Conservation (phyloP, 2,329 filamentous ascomycete species). For the Bipolaris gigantea region DNA sequence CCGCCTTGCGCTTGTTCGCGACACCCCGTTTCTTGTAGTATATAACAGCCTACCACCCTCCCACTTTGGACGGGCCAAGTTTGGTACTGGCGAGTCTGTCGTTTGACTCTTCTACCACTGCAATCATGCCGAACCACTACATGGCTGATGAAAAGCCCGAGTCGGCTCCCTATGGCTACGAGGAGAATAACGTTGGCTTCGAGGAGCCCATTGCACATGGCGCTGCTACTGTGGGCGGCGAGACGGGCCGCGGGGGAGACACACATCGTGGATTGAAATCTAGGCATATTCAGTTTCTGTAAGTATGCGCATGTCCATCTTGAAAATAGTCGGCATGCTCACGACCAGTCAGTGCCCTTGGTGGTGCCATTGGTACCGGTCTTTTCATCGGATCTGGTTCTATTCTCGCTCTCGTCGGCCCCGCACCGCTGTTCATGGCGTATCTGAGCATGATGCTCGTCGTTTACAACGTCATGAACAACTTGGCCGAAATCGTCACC, state of each 20-base stretch:
- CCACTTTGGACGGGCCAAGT: not conserved
- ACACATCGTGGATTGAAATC: constrained; percentile 44
- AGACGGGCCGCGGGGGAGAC: constrained; percentile 35
- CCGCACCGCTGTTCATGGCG: constrained; percentile 43
- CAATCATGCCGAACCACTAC: constrained; percentile 30
- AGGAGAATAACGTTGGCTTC: constrained; percentile 15
- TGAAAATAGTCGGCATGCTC: constrained; percentile 6
- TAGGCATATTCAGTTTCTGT: constrained; percentile 45
- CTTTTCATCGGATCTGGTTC: constrained; percentile 42
- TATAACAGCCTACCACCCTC: constrained; percentile 4
- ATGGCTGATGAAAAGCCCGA: constrained; percentile 30
- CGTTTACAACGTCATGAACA: constrained; percentile 47
- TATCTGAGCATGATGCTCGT: constrained; percentile 45
- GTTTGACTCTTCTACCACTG: not conserved
- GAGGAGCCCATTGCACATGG: constrained; percentile 33
- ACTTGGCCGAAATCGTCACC: constrained; percentile 46
- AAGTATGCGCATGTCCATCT: constrained; percentile 1
- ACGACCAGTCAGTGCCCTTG: constrained; percentile 59
- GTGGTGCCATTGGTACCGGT: constrained; percentile 56
- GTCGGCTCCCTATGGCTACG: constrained; percentile 20
- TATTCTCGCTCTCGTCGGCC: constrained; percentile 38
- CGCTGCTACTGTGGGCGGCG: constrained; percentile 33
- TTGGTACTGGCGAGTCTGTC: constrained; percentile 2
- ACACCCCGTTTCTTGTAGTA: constrained; percentile 2
- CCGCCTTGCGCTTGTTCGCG: constrained; percentile 1